Base-by-base conservation (phyloP, 164 flowering plant genomes). In the Sextonia rubra region DNA sequence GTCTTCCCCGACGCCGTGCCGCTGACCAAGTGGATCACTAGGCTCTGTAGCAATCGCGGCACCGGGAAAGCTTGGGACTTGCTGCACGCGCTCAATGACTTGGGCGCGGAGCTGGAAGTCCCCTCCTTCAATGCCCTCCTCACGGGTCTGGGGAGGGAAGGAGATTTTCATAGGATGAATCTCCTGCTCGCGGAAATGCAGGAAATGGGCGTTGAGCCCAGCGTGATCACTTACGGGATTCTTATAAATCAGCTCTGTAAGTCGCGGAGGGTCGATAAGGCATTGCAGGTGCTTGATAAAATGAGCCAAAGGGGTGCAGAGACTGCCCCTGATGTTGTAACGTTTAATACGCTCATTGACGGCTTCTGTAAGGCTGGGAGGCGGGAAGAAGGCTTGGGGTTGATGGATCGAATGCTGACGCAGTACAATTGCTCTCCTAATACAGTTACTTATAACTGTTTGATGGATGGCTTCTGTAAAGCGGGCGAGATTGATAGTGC, bases 311-410 rank as follows among this genome's bases (percentile, higher is more conserved):
- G 20, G 52, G 85, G 72, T 3, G n/a, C n/a, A n/a, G 68, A 77
- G 66, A 47, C 70, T 4, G 74, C 81, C 63, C 91, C 95, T 0
- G 95, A 94, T 82, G 77, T 77, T 47, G 68, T 91, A 30, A 82
- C 77, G 32, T 90, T 82, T 71, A 94, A 92, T 68, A 87, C 91
- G 61, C 27, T 92, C 56, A 84, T 92, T 72, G 90, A 89, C 77
- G 99, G 97, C 25, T 82, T 91, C n/a, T 92, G 99, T 80, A 91
- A 87, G 76, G 88, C 84, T 56, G 99, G 97, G 61, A 85, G 94
- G 77, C 86, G 73, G 24, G 91, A 86, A 48, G 94, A 94, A 79
- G 97, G 86, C 2, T 66, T 85, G 73, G 72, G 12, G 37, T 81
- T 92, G 81, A 56, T 88, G 80, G 78, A 82, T 61, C 69, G 58